Evolutionary conservation across 192 early-diverging fungal genomes (phyloP).

Genomic region (Coemansia sp.): DNA sequence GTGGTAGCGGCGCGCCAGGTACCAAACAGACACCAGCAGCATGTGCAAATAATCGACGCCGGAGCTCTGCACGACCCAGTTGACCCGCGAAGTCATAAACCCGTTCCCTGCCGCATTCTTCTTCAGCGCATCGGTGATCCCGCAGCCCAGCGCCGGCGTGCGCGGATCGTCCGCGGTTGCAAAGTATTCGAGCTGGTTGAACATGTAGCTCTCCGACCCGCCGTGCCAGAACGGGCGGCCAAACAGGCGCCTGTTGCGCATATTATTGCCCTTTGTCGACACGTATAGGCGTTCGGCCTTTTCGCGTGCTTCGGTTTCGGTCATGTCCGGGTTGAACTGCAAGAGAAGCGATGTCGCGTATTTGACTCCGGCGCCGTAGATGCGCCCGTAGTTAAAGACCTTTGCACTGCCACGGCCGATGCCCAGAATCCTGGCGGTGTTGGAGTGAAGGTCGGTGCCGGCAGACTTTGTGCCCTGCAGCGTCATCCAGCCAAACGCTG

Average conservation of each 20-base stretch:
- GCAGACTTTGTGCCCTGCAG: slow-evolving; percentile 88
- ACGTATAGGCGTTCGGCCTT: slow-evolving; percentile 72
- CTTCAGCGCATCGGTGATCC: slow-evolving; percentile 83
- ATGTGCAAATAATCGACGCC: slow-evolving; percentile 97
- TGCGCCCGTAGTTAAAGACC: slow-evolving; percentile 92
- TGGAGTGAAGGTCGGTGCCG: slow-evolving; percentile 91
- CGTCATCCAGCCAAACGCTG: slow-evolving; percentile 97
- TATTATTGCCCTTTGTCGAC: slow-evolving; percentile 79
- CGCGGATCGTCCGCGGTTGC: slow-evolving; percentile 67
- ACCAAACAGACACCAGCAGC: slow-evolving; percentile 81
- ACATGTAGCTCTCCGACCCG: slow-evolving; percentile 92
- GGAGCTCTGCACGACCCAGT: slow-evolving; percentile 98
- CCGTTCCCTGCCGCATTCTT: slow-evolving; percentile 55
- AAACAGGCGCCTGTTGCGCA: slow-evolving; percentile 24
- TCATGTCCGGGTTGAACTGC: slow-evolving; percentile 75
- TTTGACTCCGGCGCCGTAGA: slow-evolving; percentile 91
- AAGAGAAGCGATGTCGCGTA: slow-evolving; percentile 77
- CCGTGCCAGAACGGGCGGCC: slow-evolving; percentile 74
- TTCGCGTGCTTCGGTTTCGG: slow-evolving; percentile 58
- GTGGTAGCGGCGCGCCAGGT: slow-evolving; percentile 79
- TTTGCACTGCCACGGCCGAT: slow-evolving; percentile 90
- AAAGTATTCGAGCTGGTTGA: slow-evolving; percentile 85
- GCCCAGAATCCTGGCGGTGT: slow-evolving; percentile 82
- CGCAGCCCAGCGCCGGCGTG: slow-evolving; percentile 86
- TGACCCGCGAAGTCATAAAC: slow-evolving; percentile 85